Evolutionary conservation across 108 stramenopile species (phyloP), one percentile per base, ranked within the genome.

Genomic region (Discostella stelligeroides): DNA sequence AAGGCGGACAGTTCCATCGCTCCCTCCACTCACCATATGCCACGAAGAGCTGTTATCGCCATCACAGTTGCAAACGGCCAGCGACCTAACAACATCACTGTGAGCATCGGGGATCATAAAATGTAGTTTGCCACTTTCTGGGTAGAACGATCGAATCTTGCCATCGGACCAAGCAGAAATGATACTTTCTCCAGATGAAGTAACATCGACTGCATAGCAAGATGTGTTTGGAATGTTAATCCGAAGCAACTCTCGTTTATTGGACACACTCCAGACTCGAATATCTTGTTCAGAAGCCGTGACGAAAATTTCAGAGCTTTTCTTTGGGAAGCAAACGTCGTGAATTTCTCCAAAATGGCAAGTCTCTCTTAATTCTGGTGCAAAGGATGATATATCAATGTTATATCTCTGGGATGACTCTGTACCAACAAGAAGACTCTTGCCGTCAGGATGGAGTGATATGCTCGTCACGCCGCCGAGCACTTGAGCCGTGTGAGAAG

Each of bases 81-180:
- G 58, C 15, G 95, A 88, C 9, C 88, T 90, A 30, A 91, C 89
- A 34, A 80, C 90, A 45, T 90, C 89, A 63, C 81, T 72, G 53
- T 82, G 83, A 13, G 81, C 84, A 68, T 96, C 89, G 28, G 79
- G 79, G 43, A 96, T 95, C 60, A 95, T 87, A 70, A 93, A 96
- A 45, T 87, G 80, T 42, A 94, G 66, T 74, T 88, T 86, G 40
- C 95, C 95, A 60, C 75, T 85, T 68, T 95, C 93, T 27, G 95
- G 95, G 41, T 75, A 82, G 63, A 96, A 95, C 48, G 92, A 90
- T 28, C 95, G 87, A n/a, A 96, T 88, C 70, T 91, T 92, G 59
- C 95, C 95, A 62, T 96, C 95, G 20, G 87, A 81, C 95, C 95
- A 96, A 21, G 90, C 95, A 4, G 84, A 82, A 20, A 95, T 63